Conservation (phyloP, 208 protist genomes). For the Crithidia bombi region DNA sequence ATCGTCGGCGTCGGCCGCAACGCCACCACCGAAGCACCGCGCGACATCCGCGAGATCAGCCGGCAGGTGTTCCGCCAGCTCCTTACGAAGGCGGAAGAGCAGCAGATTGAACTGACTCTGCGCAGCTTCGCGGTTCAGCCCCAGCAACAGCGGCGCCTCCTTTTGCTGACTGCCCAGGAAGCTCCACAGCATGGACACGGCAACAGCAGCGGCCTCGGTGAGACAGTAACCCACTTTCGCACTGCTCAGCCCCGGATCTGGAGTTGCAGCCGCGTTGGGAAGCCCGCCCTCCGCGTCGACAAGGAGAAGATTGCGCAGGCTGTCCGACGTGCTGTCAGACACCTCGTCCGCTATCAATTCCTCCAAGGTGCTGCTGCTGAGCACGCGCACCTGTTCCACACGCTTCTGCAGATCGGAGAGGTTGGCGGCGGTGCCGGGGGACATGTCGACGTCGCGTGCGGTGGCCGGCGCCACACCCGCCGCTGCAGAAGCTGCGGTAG, state of each 20-base stretch:
- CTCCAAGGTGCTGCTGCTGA: conserved; percentile 40
- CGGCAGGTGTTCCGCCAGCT: conserved; percentile 41
- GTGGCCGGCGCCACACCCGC: not conserved
- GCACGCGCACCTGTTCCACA: conserved; percentile 28
- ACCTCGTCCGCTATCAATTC: conserved; percentile 29
- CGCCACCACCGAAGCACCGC: conserved; percentile 33
- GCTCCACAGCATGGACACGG: conserved; percentile 52
- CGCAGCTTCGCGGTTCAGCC: conserved; percentile 31
- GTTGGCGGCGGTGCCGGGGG: conserved; percentile 21
- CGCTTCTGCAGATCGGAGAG: conserved; percentile 37
- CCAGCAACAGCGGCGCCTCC: conserved; percentile 31
- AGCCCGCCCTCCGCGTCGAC: not conserved
- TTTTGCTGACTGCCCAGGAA: conserved; percentile 33
- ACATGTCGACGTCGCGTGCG: conserved; percentile 14
- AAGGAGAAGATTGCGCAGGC: conserved; percentile 22
- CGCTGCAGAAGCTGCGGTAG: not conserved
- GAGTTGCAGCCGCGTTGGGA: not conserved
- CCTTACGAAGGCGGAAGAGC: conserved; percentile 49
- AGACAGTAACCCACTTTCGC: conserved; percentile 45
- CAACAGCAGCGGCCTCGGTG: conserved; percentile 42
- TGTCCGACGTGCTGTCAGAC: conserved; percentile 23
- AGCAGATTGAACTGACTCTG: conserved; percentile 45
- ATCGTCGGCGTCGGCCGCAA: conserved; percentile 40
- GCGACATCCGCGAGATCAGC: conserved; percentile 49
- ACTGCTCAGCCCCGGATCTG: conserved; percentile 36